Percentiles rank a stretch among this genome's conserved stretches.
phyloP scores from a whole-genome alignment of 140 eudicot genomes.

The Cichorium intybus region DNA sequence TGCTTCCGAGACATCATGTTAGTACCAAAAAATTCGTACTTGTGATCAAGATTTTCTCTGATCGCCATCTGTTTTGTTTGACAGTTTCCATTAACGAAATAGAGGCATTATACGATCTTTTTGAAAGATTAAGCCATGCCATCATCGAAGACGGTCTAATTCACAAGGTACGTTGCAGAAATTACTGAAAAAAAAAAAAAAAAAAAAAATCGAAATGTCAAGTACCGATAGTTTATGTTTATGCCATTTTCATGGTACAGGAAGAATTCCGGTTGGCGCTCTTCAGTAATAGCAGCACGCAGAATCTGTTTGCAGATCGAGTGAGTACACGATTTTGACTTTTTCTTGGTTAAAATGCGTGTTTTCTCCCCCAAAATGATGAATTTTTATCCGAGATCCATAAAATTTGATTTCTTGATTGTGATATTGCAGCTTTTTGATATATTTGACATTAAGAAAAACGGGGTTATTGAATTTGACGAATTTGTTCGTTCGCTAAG shows the following conservation, averaged over 20 bases:
- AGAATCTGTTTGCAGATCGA: slow-evolving; percentile 74
- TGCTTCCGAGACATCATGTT: slow-evolving; percentile 81
- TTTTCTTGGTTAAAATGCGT: background rate
- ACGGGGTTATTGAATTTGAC: slow-evolving; percentile 86
- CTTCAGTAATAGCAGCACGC: slow-evolving; percentile 45
- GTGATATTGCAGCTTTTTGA: slow-evolving; percentile 60
- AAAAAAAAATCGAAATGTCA: background rate
- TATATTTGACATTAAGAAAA: slow-evolving; percentile 71
- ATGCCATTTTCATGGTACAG: slow-evolving; percentile 37
- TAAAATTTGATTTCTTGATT: slow-evolving; percentile 2
- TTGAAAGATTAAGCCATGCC: slow-evolving; percentile 57
- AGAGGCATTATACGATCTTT: slow-evolving; percentile 63
- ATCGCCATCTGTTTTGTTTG: background rate
- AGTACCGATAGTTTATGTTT: background rate
- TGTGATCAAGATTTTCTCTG: background rate
- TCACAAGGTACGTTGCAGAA: slow-evolving; percentile 54
- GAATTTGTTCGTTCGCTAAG: slow-evolving; percentile 83
- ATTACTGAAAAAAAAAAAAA: background rate
- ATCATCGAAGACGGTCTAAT: slow-evolving; percentile 62
- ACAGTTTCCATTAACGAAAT: slow-evolving; percentile 71
- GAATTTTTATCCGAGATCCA: background rate
- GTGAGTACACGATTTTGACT: slow-evolving; percentile 30
- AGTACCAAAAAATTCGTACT: slow-evolving; percentile 32
- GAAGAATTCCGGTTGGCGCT: slow-evolving; percentile 83
- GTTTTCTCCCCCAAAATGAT: background rate